Base-by-base conservation (phyloP, 495 filamentous ascomycete species). In the Echria macrotheca region DNA sequence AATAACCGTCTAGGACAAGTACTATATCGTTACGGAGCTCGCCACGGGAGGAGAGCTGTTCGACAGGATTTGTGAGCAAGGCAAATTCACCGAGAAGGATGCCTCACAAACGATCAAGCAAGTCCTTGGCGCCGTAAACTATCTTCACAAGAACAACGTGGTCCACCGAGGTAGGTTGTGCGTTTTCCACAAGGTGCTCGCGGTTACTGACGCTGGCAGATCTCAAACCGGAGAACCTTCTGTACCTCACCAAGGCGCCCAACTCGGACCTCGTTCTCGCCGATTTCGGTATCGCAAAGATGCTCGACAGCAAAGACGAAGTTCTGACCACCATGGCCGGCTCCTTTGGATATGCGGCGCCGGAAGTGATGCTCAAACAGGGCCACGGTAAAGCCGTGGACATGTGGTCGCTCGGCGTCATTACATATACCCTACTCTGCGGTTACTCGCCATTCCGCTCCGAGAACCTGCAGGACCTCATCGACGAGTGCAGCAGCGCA, bases 1-100 rank as follows among this genome's bases (percentile, higher is more conserved):
- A n/a, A n/a, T n/a, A n/a, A n/a, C n/a, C n/a, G n/a, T n/a, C 3
- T 50, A 97, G 91, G 93, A 99, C 74, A 99, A 99, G 74, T 99
- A 95, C 73, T 99, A 99, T 68, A 99, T 99, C 57, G 91, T 99
- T 63, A 99, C 93, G 32, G 85, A 99, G 66, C 76, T 99, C 22
- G 94, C 94, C 35, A 95, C 88, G 4, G 93, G 93, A 52, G 93
- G 93, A 70, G 93, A 99, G 69, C 71, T 99, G 48, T 99, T 99
- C 67, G 93, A 99, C 66, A 82, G 93, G 21, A 99, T 99, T 65
- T 99, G 93, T 70, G 90, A 99, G 61, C 86, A 93, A 59, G 93
- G 93, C 50, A 95, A 91, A 66, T 99, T 99, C 71, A 99, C 93
- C 22, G 93, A 99, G 66, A 97, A 95, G 75, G 93, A 99, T 70